Evolutionary conservation across 148 eudicot genomes (phyloP).

Genomic region (Chenopodium album): DNA sequence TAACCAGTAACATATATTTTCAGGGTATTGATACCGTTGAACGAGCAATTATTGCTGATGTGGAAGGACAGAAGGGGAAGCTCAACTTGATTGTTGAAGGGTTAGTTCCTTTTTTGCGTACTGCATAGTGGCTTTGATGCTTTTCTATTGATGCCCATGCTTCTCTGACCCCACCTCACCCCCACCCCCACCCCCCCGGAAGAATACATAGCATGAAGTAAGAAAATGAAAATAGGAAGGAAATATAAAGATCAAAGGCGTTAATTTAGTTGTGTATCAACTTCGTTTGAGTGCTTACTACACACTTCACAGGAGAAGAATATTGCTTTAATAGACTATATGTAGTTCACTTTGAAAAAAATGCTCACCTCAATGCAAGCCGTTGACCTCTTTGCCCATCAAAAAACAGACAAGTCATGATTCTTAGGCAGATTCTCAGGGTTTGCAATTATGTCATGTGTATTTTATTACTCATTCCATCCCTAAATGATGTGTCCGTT

Average conservation of each 20-base stretch:
- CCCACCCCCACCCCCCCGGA: background rate
- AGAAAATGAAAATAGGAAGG: background rate
- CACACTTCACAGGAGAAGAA: background rate
- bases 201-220: background rate
- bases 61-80: slow-evolving; percentile 43
- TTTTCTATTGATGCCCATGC: background rate
- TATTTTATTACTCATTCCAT: too few species aligned
- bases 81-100: slow-evolving; percentile 79
- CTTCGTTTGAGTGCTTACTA: background rate
- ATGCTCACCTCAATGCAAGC: background rate
- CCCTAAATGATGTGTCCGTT: too few species aligned
- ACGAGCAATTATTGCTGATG: slow-evolving; percentile 62
- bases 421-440: too few species aligned
- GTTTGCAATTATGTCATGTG: too few species aligned
- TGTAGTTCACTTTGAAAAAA: background rate
- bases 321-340: background rate
- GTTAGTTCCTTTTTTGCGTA: slow-evolving; percentile 41
- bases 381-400: background rate
- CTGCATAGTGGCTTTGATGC: background rate
- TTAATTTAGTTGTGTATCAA: background rate
- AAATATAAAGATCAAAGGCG: background rate
- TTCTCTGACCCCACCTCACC: background rate
- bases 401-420: too few species aligned
- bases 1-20: slow-evolving; percentile 17
- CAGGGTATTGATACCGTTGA: slow-evolving; percentile 84